Base-by-base conservation (phyloP, 2,329 filamentous ascomycete species). In the Colletotrichum tabaci region DNA sequence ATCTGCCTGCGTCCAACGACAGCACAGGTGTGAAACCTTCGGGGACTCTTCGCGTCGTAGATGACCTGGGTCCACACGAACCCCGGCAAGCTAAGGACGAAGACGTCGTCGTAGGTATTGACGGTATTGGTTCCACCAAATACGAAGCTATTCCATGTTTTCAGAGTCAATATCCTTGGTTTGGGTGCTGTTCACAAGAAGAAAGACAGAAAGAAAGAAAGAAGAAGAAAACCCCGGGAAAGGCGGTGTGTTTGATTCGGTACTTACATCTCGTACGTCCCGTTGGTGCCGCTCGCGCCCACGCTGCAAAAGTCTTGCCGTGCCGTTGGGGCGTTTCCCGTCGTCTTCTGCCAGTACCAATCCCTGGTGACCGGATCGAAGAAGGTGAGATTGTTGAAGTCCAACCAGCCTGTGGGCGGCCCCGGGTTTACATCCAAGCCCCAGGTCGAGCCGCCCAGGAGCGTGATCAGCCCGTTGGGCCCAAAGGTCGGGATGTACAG, bases 351-450 rank as follows among this genome's bases (percentile, higher is more conserved):
- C 66, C 63, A 71, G 38, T 61, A 63, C 70, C 66, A 70, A 8
- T 65, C 8, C 15, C 50, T 66, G 3, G 63, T 64, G 10, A 66
- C 62, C 3, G 72, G 70, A 47, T 75, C 74, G 47, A 67, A 62
- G 57, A 74, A 75, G 3, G 69, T 70, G 4, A 75, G n/a, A 30
- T 70, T 74, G 30, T 52, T 38, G 30, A 75, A 74, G 23, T 72
- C 72, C 26, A 70, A 44, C 61, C 68, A 68, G 1, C 44, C 53
- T 12, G 35, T 3, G 3, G 60, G n/a, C 2, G 12, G 16, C n/a
- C 50, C 50, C 8, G 57, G 56, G 16, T 53, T 46, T 15, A 42
- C 44, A 1, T 42, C 38, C 10, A 65, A 55, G 5, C 44, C 49
- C 15, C 23, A 69, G 4, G 38, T 49, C 9, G 40, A 23, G 4